These are phyloP conservation scores for Neofusicoccum laricinum DNA, from an alignment of 2,329 filamentous ascomycete species.

Conservation along the genomic window DNA sequence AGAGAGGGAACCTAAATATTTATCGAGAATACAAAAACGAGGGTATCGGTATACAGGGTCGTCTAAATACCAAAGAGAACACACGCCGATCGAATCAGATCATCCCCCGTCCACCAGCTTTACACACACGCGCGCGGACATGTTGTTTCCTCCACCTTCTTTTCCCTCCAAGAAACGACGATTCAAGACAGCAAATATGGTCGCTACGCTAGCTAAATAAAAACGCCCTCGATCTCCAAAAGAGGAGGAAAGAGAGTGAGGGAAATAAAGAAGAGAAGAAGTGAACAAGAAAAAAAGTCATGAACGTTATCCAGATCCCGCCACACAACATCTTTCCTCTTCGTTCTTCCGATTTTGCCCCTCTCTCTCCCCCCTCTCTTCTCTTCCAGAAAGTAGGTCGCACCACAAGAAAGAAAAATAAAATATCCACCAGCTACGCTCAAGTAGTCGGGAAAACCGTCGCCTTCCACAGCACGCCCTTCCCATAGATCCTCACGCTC, in stretches of 20 bases:
- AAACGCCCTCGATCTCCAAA: background rate
- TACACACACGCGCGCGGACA: background rate
- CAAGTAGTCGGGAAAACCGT: constrained; percentile 35
- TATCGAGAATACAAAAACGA: background rate
- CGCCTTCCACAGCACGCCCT: constrained; percentile 49
- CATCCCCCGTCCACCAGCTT: background rate
- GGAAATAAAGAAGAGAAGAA: background rate
- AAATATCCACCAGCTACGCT: background rate
- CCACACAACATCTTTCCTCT: background rate
- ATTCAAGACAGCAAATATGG: background rate
- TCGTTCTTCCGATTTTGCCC: background rate
- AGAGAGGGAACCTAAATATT: background rate
- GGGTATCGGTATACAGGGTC: constrained; percentile 3
- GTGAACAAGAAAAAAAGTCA: background rate
- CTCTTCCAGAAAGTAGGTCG: background rate
- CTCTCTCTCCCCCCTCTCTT: background rate
- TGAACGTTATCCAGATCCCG: constrained; percentile 1
- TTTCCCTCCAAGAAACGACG: background rate
- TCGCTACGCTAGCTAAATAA: background rate
- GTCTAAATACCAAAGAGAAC: constrained; percentile 3
- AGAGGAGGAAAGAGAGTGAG: background rate
- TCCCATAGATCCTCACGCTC: constrained; percentile 48
- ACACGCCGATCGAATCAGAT: background rate
- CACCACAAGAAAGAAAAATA: background rate
- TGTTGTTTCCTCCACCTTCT: background rate